Evolutionary conservation across 2,329 filamentous ascomycete species (phyloP), one percentile per base, ranked within the genome.

Genomic region (Xylariaceae sp.): DNA sequence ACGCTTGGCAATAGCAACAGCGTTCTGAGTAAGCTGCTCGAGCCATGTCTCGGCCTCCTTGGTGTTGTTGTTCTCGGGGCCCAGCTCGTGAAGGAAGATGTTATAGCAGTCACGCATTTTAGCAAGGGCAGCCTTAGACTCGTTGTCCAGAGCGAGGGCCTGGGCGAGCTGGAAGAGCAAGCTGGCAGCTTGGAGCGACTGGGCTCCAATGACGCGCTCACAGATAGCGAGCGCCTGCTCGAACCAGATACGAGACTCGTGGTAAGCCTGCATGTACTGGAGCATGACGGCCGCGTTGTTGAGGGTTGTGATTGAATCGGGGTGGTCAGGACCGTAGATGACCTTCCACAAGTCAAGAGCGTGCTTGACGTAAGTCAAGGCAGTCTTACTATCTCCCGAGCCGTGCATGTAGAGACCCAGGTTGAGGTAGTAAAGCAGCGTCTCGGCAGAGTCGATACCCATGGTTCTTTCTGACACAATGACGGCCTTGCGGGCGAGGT

Each of bases 261-360:
- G 88, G 78, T 96, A 99, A 62, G 89, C 87, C 80, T 97, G 96
- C 68, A 97, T 83, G 58, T 92, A 88, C 76, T 99, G 94, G 60
- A 99, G 85, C 94, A 99, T 99, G 61, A 99, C 94, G 6, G 94
- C 94, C 17, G 91, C 93, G 71, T 99, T 99, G 83, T 97, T 99
- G 76, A 97, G 88, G 13, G 94, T 97, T 7, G 95, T 99, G 76
- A 99, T 97, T 7, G 92, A 96, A 76, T 99, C 94, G 2, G 94
- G 94, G 76, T 99, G 94, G 69, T 91, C 89, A 35, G 88, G 80
- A 37, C 94, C 94, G 72, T 97, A 99, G 69, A 97, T 93, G 68
- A 97, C 84, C 80, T 96, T 97, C 93, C 93, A 97, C 63, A 99
- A 81, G 72, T 94, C 88, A 66, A 99, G 83, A 5, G 94, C 94